Evolutionary conservation across 345 rosid species (phyloP), one percentile per base, ranked within the genome.

Genomic region (Sisymbrium irio): DNA sequence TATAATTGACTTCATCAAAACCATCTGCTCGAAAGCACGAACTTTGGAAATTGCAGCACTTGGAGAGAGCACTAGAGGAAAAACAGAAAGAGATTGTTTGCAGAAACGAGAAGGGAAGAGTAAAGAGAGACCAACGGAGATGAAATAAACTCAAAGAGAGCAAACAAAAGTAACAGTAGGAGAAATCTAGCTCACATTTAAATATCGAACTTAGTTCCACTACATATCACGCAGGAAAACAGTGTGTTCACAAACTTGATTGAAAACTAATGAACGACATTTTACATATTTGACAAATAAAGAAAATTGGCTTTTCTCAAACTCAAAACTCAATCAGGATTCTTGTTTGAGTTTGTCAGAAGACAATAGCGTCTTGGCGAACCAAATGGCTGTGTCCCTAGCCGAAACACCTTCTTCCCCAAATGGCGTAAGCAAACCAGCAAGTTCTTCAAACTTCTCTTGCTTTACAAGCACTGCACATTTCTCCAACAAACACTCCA

Each of bases 381-480:
- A 83, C 97, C 94, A 95, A 63, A 95, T 95, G 20, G 99, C 99
- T 17, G 99, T 95, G 78, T 95, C 99, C 69, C 97, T 90, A 0
- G 99, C 93, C 4, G 99, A 95, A 5, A 90, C 97, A 9, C 78
- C 78, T 71, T 95, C 99, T 74, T 89, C 97, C 3, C 98, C 98
- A 42, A 95, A 95, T 27, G 99, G 99, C 69, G 85, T 85, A 35
- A 92, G 88, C 75, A 95, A 88, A 51, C 98, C 96, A 9, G 96
- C 73, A 51, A 95, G 97, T 67, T 95, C 99, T 11, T 92, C 91
- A 9, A 83, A 75, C 67, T 92, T 92, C 46, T 92, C 97, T 59
- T 92, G 94, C 83, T 87, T 92, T 49, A 95, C 92, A 41, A 95
- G 84, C 84, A 84, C 76, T 4, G 98, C 99, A 41, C 99, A 92